Conservation (phyloP, 169 alveolate genomes). For the Eimeria acervulina region DNA sequence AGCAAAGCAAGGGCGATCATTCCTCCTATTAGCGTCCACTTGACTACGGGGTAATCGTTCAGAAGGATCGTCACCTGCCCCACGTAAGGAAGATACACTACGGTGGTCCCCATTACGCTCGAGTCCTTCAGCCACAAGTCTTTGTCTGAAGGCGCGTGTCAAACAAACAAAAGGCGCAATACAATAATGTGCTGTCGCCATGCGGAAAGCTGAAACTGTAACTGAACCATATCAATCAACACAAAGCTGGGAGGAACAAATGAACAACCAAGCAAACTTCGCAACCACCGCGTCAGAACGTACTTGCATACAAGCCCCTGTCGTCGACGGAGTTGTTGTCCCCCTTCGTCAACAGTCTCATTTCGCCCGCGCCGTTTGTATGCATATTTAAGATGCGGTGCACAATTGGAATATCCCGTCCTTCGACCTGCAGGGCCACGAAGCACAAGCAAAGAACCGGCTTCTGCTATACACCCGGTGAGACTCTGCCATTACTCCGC, state of each 20-base stretch:
- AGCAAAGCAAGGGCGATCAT: conserved; percentile 85
- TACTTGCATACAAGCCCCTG: conserved; percentile 93
- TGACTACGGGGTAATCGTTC: conserved; percentile 94
- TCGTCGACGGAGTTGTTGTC: conserved; percentile 97
- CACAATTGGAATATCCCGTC: conserved; percentile 97
- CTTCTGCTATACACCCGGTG: background rate
- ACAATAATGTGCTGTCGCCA: background rate
- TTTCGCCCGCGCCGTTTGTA: conserved; percentile 88
- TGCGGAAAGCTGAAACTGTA: background rate
- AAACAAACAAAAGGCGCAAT: background rate
- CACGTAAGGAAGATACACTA: conserved; percentile 94
- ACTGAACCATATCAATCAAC: background rate
- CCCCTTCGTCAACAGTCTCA: conserved; percentile 95
- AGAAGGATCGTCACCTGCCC: conserved; percentile 95
- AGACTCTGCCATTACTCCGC: background rate
- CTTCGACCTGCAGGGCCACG: conserved; percentile 88
- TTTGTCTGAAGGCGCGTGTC: conserved; percentile 84
- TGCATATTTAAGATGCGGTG: conserved; percentile 94
- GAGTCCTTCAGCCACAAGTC: conserved; percentile 91
- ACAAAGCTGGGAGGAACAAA: background rate
- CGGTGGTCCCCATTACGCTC: conserved; percentile 95
- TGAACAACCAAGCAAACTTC: background rate
- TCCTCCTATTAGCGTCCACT: conserved; percentile 85
- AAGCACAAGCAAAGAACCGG: background rate
- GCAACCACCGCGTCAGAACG: background rate